phyloP scores from a whole-genome alignment of 169 alveolate genomes.

The Plasmodium gonderi region DNA sequence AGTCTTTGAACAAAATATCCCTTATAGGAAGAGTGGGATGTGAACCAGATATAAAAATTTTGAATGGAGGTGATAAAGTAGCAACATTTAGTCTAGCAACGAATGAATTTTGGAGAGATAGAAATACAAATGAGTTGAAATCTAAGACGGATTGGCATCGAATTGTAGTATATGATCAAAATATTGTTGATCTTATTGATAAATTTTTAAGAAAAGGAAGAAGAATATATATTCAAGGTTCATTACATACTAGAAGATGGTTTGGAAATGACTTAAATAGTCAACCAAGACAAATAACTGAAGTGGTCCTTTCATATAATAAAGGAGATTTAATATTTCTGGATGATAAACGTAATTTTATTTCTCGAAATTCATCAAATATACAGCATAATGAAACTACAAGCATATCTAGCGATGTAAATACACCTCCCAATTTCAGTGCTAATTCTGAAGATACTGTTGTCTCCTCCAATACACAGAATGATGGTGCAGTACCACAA shows the following conservation, averaged over 20 bases:
- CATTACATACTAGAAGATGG: slow-evolving; percentile 76
- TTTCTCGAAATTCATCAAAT: slow-evolving; percentile 3
- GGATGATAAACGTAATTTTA: slow-evolving; percentile 60
- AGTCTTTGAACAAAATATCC: slow-evolving; percentile 56
- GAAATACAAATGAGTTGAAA: slow-evolving; percentile 59
- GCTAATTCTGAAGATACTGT: neutral
- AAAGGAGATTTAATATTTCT: slow-evolving; percentile 66
- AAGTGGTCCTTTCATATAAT: slow-evolving; percentile 50
- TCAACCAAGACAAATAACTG: slow-evolving; percentile 71
- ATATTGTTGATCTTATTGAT: slow-evolving; percentile 71
- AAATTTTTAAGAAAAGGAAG: slow-evolving; percentile 77
- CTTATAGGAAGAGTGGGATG: slow-evolving; percentile 76
- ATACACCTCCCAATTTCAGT: neutral
- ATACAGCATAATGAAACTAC: slow-evolving; percentile 4
- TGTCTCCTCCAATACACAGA: neutral
- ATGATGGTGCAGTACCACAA: neutral
- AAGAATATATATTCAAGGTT: slow-evolving; percentile 72
- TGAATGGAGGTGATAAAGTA: slow-evolving; percentile 75
- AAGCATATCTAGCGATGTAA: neutral
- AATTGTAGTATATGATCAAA: slow-evolving; percentile 70
- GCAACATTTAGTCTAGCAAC: slow-evolving; percentile 79
- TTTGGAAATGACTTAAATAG: slow-evolving; percentile 45
- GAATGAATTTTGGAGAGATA: slow-evolving; percentile 77
- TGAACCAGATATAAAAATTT: slow-evolving; percentile 77
- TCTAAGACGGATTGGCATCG: slow-evolving; percentile 78